Evolutionary conservation across 352 stramenopile genomes (phyloP), one percentile per base, ranked within the genome.

Genomic region (Phytophthora parvispora): DNA sequence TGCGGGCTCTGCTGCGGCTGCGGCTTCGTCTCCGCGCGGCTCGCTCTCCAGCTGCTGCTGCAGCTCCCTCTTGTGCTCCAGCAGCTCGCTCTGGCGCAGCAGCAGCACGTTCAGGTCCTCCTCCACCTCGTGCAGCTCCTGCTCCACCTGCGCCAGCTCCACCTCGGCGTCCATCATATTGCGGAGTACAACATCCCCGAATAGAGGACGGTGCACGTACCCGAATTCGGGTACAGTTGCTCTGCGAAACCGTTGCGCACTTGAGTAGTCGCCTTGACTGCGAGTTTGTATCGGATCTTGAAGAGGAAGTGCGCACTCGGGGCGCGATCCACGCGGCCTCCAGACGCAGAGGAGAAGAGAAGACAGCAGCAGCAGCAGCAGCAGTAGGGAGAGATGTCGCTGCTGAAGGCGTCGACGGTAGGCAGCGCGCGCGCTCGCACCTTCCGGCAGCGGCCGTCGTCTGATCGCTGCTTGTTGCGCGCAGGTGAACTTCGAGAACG

Each of bases 401-500:
- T 95, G 40, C 78, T 95, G n/a, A 94, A 91, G 80, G 87, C 80
- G 18, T 90, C 87, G 18, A 86, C 81, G 64, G 88, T 94, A 74
- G 20, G 82, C 38, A 0, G 18, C 4, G n/a, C 42, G 3, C 16
- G 42, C 20, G 45, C 45, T 31, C 45, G 38, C 10, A 18, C 38
- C 9, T 45, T 16, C 38, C 4, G n/a, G n/a, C n/a, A 12, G n/a
- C 38, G 18, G 10, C 31, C 16, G 18, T 49, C 40, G 54, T 59
- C 47, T 38, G 29, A 45, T 65, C 43, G 53, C 25, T 47, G 43
- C 36, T 43, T 47, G 38, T 58, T 70, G 25, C 34, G 7, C 24
- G 34, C 50, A 96, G 89, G 87, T 96, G 34, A 93, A 96, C 59
- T 95, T 96, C 72, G 89, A 96, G 60, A 83, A 83, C 60, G 74